Conservation (phyloP, 2,329 filamentous ascomycete genomes). For the Penicillium sumatraense region DNA sequence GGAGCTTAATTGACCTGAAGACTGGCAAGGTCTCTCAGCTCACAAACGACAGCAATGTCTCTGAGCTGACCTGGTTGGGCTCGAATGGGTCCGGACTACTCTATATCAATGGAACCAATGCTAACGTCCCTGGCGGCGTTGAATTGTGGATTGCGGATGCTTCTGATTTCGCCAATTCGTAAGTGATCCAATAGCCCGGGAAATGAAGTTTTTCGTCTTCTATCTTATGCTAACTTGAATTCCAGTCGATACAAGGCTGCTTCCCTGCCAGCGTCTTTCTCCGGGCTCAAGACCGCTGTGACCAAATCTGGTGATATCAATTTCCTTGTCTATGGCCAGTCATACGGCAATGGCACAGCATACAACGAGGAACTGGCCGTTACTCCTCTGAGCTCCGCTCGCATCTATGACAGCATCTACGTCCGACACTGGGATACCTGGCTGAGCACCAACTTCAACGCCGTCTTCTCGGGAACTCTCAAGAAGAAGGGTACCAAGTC, state of each 20-base stretch:
- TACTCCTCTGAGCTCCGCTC: constrained; percentile 66
- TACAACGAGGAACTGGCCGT: constrained; percentile 67
- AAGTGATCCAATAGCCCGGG: constrained; percentile 4
- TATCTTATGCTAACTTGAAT: neutral
- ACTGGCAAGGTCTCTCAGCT: constrained; percentile 69
- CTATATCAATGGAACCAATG: constrained; percentile 57
- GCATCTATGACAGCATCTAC: constrained; percentile 75
- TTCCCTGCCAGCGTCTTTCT: constrained; percentile 42
- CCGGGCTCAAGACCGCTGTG: constrained; percentile 43
- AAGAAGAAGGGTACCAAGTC: constrained; percentile 45
- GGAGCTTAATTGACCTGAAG: constrained; percentile 74
- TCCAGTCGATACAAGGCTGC: constrained; percentile 42
- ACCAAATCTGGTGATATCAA: constrained; percentile 53
- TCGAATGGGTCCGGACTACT: constrained; percentile 65
- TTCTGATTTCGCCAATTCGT: constrained; percentile 38
- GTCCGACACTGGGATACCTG: constrained; percentile 86
- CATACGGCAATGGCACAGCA: constrained; percentile 70
- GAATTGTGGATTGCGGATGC: constrained; percentile 45
- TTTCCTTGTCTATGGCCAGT: constrained; percentile 61
- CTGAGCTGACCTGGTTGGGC: constrained; percentile 77
- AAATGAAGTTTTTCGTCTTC: too few relatives aligned
- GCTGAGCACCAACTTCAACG: constrained; percentile 68
- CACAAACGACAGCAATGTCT: constrained; percentile 66
- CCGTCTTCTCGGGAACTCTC: constrained; percentile 74
- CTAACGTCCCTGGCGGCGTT: constrained; percentile 44